A percentile compares a stretch with the other conserved stretches of the same genome.
Evolutionary conservation across 2,329 filamentous ascomycete genomes (phyloP).

Genomic region (Corinectria fuckeliana): DNA sequence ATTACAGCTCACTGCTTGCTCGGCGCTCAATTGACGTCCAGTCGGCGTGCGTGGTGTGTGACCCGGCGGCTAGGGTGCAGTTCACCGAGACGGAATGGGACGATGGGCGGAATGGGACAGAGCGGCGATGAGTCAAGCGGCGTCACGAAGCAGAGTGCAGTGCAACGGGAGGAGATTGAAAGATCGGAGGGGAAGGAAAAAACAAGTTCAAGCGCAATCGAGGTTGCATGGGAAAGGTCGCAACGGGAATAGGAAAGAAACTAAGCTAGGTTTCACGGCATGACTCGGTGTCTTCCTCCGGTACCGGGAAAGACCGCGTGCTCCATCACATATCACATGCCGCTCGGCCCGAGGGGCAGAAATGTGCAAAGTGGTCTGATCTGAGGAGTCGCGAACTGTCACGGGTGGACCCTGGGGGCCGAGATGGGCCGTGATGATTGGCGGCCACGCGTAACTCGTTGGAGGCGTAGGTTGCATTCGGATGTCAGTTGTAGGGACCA

Average conservation of each 20-base stretch:
- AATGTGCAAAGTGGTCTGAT: conserved; percentile 19
- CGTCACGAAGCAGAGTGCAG: background rate
- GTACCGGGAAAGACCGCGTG: conserved; percentile 16
- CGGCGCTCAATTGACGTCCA: background rate
- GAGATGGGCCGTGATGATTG: background rate
- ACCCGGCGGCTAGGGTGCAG: background rate
- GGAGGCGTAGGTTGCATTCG: conserved; percentile 8
- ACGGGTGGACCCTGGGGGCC: conserved; percentile 9
- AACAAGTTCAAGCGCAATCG: conserved; percentile 6
- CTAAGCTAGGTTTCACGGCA: background rate
- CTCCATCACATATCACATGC: too few species aligned
- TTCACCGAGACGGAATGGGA: background rate
- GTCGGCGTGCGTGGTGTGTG: background rate
- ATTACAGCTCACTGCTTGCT: background rate
- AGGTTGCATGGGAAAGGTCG: conserved; percentile 10
- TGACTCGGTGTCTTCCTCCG: conserved; percentile 16
- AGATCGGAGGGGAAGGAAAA: background rate
- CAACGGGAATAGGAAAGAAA: background rate
- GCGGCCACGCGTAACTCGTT: background rate
- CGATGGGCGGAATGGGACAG: background rate
- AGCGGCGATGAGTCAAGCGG: background rate
- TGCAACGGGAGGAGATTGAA: background rate
- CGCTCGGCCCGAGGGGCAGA: conserved; percentile 17
- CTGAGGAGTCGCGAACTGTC: background rate
- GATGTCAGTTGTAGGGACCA: background rate